Evolutionary conservation across 2,329 filamentous ascomycete species (phyloP), one percentile per base, ranked within the genome.

Genomic region (Trichophyton simii): DNA sequence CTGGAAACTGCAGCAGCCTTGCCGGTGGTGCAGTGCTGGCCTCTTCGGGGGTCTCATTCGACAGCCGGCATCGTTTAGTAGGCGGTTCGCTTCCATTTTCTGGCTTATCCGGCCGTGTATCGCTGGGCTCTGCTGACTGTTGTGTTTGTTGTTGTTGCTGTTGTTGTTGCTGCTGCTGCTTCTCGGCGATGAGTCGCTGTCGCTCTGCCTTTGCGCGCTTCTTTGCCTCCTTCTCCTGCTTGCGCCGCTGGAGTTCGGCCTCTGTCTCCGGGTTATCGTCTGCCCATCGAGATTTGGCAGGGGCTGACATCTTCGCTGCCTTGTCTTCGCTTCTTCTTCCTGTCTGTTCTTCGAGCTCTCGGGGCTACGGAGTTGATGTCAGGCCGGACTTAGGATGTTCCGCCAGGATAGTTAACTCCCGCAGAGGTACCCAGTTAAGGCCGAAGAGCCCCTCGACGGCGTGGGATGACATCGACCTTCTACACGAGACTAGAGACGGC

Each of bases 221-320:
- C 80, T 94, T 95, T 69, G 91, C 87, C 75, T 95, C 90, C 76
- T 92, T 96, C 72, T 94, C 89, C 64, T 80, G 82, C 74, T 87
- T 92, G 61, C 85, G 80, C 69, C 85, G 84, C 20, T 85, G 85
- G 63, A 75, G 60, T 57, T 89, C 86, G 48, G 87, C 80, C 50
- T 84, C 88, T 22, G 84, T 84, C 72, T 96, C 91, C 67, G 91
- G 89, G 67, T 89, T 88, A 54, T 87, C 85, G 69, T 91, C 83
- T 66, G 88, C 89, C 94, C 94, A 99, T 74, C 92, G 85, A 58
- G 92, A 96, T 71, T 83, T 85, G 60, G 75, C 72, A 70, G 79
- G 81, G 69, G 78, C 78, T 57, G 84, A 80, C 84, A 87, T 88
- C 65, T 61, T 70, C 18, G 34, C 25, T 5, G 13, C 3, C 48